Percentiles rank a stretch among this genome's conserved stretches.
Evolutionary conservation across 2,329 filamentous ascomycete species (phyloP).

Genomic region (Claviceps capensis): DNA sequence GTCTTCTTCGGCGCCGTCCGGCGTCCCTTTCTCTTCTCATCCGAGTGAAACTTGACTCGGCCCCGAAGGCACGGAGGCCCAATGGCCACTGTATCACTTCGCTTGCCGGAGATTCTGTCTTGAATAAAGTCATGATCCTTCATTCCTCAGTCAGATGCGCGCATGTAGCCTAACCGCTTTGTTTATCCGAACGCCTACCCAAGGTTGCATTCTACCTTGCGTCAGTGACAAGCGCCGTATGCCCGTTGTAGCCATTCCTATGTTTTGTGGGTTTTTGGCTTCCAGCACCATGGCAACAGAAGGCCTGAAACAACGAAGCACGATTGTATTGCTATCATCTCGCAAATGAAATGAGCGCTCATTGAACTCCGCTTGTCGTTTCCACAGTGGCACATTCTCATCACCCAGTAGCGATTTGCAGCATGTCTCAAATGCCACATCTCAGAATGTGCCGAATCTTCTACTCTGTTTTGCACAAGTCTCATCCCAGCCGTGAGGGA

Average conservation of each 20-base stretch:
- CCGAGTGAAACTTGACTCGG: conserved; percentile 5
- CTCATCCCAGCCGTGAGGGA: neutral
- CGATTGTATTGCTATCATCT: neutral
- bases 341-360: neutral
- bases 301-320: neutral
- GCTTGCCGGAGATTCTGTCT: neutral
- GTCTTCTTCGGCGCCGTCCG: conserved; percentile 1
- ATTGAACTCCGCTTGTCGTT: neutral
- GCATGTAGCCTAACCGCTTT: neutral
- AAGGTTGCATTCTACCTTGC: neutral
- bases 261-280: neutral
- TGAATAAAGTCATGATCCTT: neutral
- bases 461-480: neutral
- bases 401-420: neutral
- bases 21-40: neutral
- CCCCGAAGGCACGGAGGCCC: conserved; percentile 3
- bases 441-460: neutral
- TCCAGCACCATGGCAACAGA: neutral
- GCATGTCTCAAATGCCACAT: neutral
- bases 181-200: neutral
- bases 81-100: neutral
- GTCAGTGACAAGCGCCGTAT: neutral
- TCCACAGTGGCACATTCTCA: neutral
- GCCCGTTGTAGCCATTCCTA: neutral
- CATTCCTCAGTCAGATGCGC: neutral